These are phyloP conservation scores for Mortierella alpina DNA, from an alignment of 192 early-diverging fungal species.

Conservation along the genomic window DNA sequence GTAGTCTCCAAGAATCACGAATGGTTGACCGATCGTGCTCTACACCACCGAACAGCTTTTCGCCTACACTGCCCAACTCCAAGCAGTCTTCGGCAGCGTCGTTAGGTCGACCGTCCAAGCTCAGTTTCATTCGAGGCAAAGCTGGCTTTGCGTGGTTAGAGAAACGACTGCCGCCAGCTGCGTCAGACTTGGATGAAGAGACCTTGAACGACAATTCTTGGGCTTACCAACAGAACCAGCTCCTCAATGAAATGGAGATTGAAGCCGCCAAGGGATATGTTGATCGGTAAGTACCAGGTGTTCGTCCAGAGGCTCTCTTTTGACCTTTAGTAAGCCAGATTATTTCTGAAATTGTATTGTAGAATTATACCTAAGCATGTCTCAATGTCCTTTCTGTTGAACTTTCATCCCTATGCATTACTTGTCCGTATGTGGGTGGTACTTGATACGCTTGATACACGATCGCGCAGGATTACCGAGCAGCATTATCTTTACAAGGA, in stretches of 20 bases:
- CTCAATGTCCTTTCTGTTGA: not conserved
- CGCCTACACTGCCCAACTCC: not conserved
- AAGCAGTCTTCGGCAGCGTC: not conserved
- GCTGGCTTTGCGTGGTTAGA: conserved; percentile 44
- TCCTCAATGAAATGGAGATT: conserved; percentile 34
- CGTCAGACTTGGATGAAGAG: conserved; percentile 8
- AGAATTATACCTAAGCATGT: not conserved
- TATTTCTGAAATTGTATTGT: not conserved
- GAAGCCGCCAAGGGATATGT: conserved; percentile 45
- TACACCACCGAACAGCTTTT: not conserved
- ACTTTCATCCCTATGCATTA: not conserved
- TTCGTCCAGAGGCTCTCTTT: no score
- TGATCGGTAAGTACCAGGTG: conserved; percentile 41
- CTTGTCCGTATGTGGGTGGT: not conserved
- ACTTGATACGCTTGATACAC: no score
- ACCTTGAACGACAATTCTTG: conserved; percentile 1
- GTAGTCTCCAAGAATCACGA: not conserved
- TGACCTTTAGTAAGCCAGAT: not conserved
- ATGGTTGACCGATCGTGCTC: not conserved
- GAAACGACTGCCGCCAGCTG: conserved; percentile 11
- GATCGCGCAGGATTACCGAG: conserved; percentile 16
- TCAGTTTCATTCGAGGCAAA: conserved; percentile 38
- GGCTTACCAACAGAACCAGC: conserved; percentile 17
- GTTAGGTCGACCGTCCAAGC: not conserved
- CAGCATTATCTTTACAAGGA: conserved; percentile 52